Evolutionary conservation across 768 basidiomycete species (phyloP).

Genomic region (Amanita polypyramis): DNA sequence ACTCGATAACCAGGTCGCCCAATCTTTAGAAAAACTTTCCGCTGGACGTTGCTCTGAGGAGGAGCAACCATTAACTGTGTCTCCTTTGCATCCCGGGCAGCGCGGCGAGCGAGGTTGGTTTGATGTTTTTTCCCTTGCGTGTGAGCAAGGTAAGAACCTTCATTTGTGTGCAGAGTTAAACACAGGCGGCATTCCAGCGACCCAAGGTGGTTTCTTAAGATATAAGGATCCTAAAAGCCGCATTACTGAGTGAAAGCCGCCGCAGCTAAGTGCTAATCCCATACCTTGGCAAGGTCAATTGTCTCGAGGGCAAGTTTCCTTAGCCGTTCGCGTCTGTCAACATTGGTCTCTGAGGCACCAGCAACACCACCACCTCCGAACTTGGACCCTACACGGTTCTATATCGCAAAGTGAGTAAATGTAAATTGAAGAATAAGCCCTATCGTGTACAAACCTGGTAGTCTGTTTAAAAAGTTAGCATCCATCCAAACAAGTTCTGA

Average conservation of each 20-base stretch:
- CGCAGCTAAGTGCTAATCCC: slow-evolving; percentile 10
- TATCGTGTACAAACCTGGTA: slow-evolving; percentile 42
- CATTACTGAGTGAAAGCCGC: slow-evolving; percentile 6
- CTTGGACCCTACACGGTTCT: slow-evolving; percentile 94
- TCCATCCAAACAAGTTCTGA: not conserved
- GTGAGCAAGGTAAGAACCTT: slow-evolving; percentile 97
- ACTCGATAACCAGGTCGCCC: slow-evolving; percentile 93
- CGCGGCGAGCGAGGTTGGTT: slow-evolving; percentile 93
- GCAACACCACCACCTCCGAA: slow-evolving; percentile 96
- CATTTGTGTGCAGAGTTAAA: slow-evolving; percentile 97
- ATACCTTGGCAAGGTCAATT: slow-evolving; percentile 92
- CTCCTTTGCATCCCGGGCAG: slow-evolving; percentile 96
- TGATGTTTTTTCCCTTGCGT: slow-evolving; percentile 99
- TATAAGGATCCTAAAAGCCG: slow-evolving; percentile 78
- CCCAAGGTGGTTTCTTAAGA: slow-evolving; percentile 96
- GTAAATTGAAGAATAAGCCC: not conserved
- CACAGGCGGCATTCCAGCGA: slow-evolving; percentile 98
- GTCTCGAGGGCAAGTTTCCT: slow-evolving; percentile 94
- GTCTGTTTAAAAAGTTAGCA: slow-evolving; percentile 30
- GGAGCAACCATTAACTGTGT: slow-evolving; percentile 84
- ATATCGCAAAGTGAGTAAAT: slow-evolving; percentile 11
- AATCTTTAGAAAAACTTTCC: slow-evolving; percentile 96
- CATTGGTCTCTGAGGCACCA: slow-evolving; percentile 88
- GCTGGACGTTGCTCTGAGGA: slow-evolving; percentile 65
- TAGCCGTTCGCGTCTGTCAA: slow-evolving; percentile 89